Conservation (phyloP, 805 yeast species). For the Hanseniaspora mollemarum region DNA sequence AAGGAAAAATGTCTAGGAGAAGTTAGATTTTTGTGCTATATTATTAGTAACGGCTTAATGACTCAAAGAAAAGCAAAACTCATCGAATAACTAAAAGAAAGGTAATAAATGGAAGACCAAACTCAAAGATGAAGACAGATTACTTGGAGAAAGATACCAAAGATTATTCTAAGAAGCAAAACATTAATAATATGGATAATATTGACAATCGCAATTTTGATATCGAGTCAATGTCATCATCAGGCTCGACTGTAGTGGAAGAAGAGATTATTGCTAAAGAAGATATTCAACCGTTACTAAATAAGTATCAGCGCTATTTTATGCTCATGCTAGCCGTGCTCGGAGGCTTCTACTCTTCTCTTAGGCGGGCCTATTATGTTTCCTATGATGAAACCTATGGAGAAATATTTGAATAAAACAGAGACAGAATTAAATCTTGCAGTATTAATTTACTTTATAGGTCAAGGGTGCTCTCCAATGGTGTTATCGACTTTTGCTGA, state of each 20-base stretch:
- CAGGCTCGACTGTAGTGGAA: neutral
- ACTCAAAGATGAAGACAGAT: too few species aligned
- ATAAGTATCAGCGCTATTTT: constrained; percentile 24
- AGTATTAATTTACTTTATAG: constrained; percentile 61
- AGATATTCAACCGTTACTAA: constrained; percentile 21
- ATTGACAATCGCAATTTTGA: neutral
- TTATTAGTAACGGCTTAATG: too few species aligned
- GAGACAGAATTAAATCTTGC: constrained; percentile 53
- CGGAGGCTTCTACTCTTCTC: constrained; percentile 52
- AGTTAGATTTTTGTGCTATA: too few species aligned
- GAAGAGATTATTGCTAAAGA: neutral
- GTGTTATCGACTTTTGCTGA: constrained; percentile 62
- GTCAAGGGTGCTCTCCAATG: constrained; percentile 70
- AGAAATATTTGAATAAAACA: constrained; percentile 39
- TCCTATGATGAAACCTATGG: constrained; percentile 59
- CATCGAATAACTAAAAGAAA: too few species aligned
- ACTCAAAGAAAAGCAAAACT: too few species aligned
- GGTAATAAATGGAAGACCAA: too few species aligned
- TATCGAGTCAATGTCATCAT: neutral
- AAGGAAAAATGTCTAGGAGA: too few species aligned
- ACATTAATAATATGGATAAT: neutral
- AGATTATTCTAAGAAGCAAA: neutral
- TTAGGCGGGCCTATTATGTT: constrained; percentile 68
- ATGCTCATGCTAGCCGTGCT: constrained; percentile 27
- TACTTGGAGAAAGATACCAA: neutral